Evolutionary conservation across 225 moss, liverwort and hornwort species (phyloP).

Genomic region (Physcomitrium patens): DNA sequence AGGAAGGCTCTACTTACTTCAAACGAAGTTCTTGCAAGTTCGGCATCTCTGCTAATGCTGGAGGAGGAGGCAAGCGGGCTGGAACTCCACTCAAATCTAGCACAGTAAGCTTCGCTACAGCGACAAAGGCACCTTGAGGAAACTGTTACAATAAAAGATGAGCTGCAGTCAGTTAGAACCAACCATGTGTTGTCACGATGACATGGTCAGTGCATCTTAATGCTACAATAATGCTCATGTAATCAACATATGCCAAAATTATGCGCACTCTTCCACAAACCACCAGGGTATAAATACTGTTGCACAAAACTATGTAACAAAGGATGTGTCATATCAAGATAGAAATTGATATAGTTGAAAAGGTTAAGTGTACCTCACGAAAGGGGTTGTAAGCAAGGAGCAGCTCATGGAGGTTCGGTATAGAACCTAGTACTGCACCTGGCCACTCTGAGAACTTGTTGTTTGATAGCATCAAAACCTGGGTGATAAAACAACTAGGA

Average conservation of each 20-base stretch:
- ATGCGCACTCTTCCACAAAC: constrained; percentile 1
- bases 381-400: constrained; percentile 71
- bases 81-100: constrained; percentile 82
- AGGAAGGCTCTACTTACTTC: constrained; percentile 45
- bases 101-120: constrained; percentile 62
- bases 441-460: constrained; percentile 77
- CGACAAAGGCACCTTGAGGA: constrained; percentile 74
- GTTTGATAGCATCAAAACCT: constrained; percentile 66
- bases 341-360: not conserved
- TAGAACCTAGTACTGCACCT: constrained; percentile 56
- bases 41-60: constrained; percentile 76
- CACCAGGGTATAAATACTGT: constrained; percentile 5
- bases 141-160: constrained; percentile 47
- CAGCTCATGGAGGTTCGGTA: constrained; percentile 66
- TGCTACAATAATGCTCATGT: constrained; percentile 1
- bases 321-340: not conserved
- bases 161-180: constrained; percentile 16
- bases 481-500: constrained; percentile 5
- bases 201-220: not conserved
- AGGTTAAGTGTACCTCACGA: constrained; percentile 35
- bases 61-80: constrained; percentile 63
- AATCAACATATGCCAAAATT: not conserved
- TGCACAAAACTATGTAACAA: not conserved
- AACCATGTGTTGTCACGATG: constrained; percentile 4
- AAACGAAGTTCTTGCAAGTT: constrained; percentile 80